Evolutionary conservation across 306 rosid genomes (phyloP).

Genomic region (Vigna unguiculata): DNA sequence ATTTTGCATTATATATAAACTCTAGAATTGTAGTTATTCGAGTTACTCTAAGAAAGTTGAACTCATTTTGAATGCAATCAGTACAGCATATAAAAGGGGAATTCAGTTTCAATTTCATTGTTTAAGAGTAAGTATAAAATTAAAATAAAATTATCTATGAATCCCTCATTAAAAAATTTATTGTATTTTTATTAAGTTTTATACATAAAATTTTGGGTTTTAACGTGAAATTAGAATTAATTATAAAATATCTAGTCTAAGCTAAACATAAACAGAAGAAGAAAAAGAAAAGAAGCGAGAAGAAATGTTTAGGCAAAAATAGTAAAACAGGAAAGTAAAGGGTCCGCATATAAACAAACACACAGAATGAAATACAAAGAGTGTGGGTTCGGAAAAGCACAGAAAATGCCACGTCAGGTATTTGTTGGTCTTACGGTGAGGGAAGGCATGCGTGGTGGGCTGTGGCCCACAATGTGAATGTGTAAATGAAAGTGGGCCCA

Average conservation of each 20-base stretch:
- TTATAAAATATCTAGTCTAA: no score
- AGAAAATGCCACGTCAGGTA: slow-evolving; percentile 9
- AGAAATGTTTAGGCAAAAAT: slow-evolving; percentile 13
- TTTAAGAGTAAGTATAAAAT: no score
- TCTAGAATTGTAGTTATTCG: neutral
- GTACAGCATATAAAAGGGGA: no score
- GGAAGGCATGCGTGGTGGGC: slow-evolving; percentile 46
- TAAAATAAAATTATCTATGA: no score
- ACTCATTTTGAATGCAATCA: neutral
- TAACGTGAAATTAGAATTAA: no score
- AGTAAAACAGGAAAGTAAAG: slow-evolving; percentile 1
- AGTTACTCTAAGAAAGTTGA: neutral
- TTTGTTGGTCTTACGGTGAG: neutral
- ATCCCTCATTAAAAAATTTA: no score
- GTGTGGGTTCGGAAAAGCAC: neutral
- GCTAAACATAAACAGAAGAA: no score
- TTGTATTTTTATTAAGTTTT: no score
- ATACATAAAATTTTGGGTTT: no score
- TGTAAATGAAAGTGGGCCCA: slow-evolving; percentile 27
- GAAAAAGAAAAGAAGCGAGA: neutral
- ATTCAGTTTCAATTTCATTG: no score
- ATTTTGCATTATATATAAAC: neutral
- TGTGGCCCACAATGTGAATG: slow-evolving; percentile 36
- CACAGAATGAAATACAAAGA: neutral
- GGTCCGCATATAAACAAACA: neutral